Evolutionary conservation across 2,329 filamentous ascomycete genomes (phyloP).

Genomic region (Trichoderma atrobrunneum): DNA sequence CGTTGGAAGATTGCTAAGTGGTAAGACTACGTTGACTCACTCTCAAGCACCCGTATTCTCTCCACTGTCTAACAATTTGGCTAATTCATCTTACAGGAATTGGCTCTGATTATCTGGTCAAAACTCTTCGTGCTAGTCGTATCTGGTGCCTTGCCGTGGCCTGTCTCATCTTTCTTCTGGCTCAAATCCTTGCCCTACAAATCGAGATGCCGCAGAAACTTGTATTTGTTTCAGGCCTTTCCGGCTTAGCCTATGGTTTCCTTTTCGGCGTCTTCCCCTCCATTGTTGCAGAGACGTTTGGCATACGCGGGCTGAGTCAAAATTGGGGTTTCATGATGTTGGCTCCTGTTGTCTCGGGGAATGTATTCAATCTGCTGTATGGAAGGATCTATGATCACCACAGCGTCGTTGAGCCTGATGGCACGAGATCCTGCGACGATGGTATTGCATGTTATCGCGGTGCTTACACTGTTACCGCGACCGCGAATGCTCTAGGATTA

Average conservation of each 20-base stretch:
- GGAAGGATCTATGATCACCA: constrained; percentile 80
- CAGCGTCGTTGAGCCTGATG: constrained; percentile 64
- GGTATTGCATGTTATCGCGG: constrained; percentile 77
- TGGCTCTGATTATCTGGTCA: constrained; percentile 86
- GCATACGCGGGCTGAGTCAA: constrained; percentile 81
- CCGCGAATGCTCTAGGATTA: constrained; percentile 67
- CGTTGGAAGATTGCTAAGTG: constrained; percentile 72
- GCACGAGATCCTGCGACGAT: constrained; percentile 71
- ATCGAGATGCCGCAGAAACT: constrained; percentile 76
- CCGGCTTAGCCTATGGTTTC: constrained; percentile 86
- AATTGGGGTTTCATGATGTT: constrained; percentile 98
- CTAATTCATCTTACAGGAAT: constrained; percentile 54
- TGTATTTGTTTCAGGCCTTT: constrained; percentile 75
- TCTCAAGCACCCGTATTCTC: not conserved
- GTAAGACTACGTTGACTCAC: constrained; percentile 42
- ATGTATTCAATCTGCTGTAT: constrained; percentile 91
- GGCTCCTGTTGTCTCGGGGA: constrained; percentile 81
- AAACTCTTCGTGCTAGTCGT: constrained; percentile 73
- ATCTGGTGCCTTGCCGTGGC: constrained; percentile 88
- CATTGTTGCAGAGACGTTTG: constrained; percentile 85
- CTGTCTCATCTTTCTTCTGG: constrained; percentile 71
- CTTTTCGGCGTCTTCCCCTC: constrained; percentile 93
- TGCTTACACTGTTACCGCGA: constrained; percentile 77
- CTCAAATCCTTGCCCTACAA: constrained; percentile 72
- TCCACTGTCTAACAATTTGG: not conserved